A percentile compares a stretch with the other conserved stretches of the same genome.
Evolutionary conservation across 495 filamentous ascomycete genomes (phyloP).

Genomic region (Wilcoxina mikolae): DNA sequence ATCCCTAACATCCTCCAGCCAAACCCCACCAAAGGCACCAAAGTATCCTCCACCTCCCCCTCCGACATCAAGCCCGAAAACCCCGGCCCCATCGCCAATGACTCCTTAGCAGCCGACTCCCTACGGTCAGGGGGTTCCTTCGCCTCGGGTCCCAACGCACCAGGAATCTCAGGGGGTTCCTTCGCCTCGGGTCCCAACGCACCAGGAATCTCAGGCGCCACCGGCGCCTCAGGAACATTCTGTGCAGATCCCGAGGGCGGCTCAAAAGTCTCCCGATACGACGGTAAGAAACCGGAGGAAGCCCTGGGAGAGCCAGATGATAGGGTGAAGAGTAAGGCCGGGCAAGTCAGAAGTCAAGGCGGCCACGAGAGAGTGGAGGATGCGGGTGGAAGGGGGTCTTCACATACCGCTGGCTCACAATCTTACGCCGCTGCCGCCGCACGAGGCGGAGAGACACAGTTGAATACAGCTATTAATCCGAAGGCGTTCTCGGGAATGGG

Average conservation of each 20-base stretch:
- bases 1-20: background rate
- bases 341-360: background rate
- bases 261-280: background rate
- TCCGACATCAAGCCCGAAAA: slow-evolving; percentile 34
- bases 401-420: background rate
- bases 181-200: too few species aligned
- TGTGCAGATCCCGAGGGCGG: slow-evolving; percentile 32
- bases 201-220: slow-evolving; percentile 39
- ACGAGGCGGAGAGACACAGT: background rate
- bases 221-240: slow-evolving; percentile 27
- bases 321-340: background rate
- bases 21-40: background rate
- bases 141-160: slow-evolving; percentile 36
- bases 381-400: background rate
- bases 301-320: background rate
- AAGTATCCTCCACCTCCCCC: slow-evolving; percentile 17
- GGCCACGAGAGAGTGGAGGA: background rate
- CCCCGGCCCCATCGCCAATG: slow-evolving; percentile 41
- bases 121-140: slow-evolving; percentile 38
- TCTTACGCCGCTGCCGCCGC: background rate
- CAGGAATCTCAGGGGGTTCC: slow-evolving; percentile 38
- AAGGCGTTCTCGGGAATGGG: background rate
- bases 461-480: background rate
- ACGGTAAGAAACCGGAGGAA: background rate
- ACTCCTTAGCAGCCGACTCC: slow-evolving; percentile 51